Percentiles rank a stretch among this genome's conserved stretches.
phyloP scores from a whole-genome alignment of 495 filamentous ascomycete species.

The Talaromyces liani region DNA sequence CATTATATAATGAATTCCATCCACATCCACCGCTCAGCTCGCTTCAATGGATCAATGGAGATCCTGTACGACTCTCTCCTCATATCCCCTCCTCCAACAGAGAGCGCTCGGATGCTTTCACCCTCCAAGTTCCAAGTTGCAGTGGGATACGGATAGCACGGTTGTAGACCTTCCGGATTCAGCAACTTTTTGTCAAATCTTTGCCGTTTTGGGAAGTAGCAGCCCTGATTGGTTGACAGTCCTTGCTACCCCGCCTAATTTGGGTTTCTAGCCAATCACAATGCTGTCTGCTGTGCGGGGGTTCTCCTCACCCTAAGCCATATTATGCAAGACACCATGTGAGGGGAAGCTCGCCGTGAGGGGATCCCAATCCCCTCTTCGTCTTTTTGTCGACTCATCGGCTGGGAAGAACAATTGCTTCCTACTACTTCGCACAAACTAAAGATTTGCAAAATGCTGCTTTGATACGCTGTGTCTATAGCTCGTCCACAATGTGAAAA shows the following conservation, averaged over 20 bases:
- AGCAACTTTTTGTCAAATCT: neutral
- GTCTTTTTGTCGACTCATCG: too few species aligned
- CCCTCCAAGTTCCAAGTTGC: too few species aligned
- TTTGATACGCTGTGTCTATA: too few species aligned
- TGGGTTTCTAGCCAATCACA: neutral
- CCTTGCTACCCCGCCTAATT: neutral
- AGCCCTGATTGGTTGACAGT: neutral
- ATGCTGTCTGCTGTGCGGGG: neutral
- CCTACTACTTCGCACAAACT: too few species aligned
- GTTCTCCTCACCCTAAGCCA: conserved; percentile 3
- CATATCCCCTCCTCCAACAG: neutral
- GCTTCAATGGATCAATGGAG: neutral
- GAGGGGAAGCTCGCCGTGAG: conserved; percentile 6
- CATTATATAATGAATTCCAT: neutral
- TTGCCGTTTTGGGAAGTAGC: neutral
- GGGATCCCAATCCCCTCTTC: neutral
- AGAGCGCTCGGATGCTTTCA: too few species aligned
- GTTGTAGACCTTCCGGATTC: neutral
- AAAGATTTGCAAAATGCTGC: too few species aligned
- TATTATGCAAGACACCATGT: neutral
- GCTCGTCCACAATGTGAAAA: too few species aligned
- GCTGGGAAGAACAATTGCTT: too few species aligned
- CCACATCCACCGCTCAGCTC: neutral
- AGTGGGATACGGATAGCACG: neutral
- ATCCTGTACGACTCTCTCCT: neutral